Percentiles rank a stretch among this genome's conserved stretches.
Evolutionary conservation across 192 early-diverging fungal genomes (phyloP).

Genomic region (Linnemannia hyalina): DNA sequence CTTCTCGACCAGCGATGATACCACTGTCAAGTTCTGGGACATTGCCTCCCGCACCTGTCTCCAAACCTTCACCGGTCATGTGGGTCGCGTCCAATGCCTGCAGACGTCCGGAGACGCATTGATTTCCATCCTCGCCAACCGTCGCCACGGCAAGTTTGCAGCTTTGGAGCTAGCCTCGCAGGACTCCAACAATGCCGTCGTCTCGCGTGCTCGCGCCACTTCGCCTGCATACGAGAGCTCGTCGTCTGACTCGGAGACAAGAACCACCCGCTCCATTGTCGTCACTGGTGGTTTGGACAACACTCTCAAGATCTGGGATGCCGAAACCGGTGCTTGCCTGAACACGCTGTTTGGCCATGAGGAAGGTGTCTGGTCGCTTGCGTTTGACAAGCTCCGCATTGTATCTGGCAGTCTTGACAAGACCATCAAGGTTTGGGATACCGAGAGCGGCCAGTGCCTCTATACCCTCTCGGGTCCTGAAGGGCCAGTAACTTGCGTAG

Average conservation of each 20-base stretch:
- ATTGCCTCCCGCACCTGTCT: conserved; percentile 77
- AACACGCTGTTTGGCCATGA: conserved; percentile 84
- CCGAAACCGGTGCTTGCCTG: conserved; percentile 82
- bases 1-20: conserved; percentile 92
- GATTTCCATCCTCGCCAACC: conserved; percentile 38
- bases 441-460: conserved; percentile 74
- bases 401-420: conserved; percentile 79
- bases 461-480: conserved; percentile 73
- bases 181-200: neutral
- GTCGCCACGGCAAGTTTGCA: conserved; percentile 7
- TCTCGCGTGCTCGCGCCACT: neutral
- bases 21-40: conserved; percentile 87
- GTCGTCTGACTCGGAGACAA: conserved; percentile 30
- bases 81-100: conserved; percentile 76
- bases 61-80: conserved; percentile 77
- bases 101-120: conserved; percentile 44
- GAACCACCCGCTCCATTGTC: conserved; percentile 62
- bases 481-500: conserved; percentile 83
- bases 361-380: conserved; percentile 84
- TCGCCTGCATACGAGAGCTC: conserved; percentile 28
- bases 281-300: conserved; percentile 90
- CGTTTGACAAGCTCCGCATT: conserved; percentile 81
- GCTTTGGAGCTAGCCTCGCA: neutral
- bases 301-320: conserved; percentile 92
- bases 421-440: conserved; percentile 83